phyloP scores from a whole-genome alignment of 768 basidiomycete species.

The Podaxis carcinomalis region DNA sequence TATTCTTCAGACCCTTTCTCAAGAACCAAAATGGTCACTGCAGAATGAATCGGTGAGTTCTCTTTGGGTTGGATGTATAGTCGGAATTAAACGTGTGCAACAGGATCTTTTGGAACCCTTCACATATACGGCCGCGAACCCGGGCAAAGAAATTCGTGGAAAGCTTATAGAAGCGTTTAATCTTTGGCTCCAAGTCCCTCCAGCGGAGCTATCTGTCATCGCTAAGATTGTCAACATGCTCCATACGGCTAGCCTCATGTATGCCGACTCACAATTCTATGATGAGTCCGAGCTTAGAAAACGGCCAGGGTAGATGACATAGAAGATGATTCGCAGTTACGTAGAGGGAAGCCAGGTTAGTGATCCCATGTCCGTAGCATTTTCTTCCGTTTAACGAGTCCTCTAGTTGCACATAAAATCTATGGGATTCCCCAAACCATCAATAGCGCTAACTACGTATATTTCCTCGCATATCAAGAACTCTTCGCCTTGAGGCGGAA shows the following conservation, averaged over 20 bases:
- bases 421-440: slow-evolving; percentile 97
- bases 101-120: slow-evolving; percentile 66
- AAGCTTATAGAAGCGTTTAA: slow-evolving; percentile 93
- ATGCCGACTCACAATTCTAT: slow-evolving; percentile 18
- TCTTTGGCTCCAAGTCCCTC: slow-evolving; percentile 80
- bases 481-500: slow-evolving; percentile 54
- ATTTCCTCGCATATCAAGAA: slow-evolving; percentile 90
- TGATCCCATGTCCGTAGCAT: neutral
- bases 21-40: slow-evolving; percentile 30
- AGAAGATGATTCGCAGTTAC: slow-evolving; percentile 84
- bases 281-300: neutral
- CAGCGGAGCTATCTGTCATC: slow-evolving; percentile 66
- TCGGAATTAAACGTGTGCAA: neutral
- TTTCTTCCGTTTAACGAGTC: neutral
- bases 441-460: slow-evolving; percentile 96
- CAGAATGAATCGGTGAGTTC: slow-evolving; percentile 29
- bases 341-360: slow-evolving; percentile 79
- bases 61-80: neutral
- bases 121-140: slow-evolving; percentile 74
- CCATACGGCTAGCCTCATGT: slow-evolving; percentile 93
- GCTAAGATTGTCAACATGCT: slow-evolving; percentile 87
- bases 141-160: slow-evolving; percentile 90
- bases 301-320: slow-evolving; percentile 82
- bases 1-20: slow-evolving; percentile 28
- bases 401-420: slow-evolving; percentile 85